Evolutionary conservation across 2,329 filamentous ascomycete genomes (phyloP), one percentile per base, ranked within the genome.

Genomic region (Chalara sp.): DNA sequence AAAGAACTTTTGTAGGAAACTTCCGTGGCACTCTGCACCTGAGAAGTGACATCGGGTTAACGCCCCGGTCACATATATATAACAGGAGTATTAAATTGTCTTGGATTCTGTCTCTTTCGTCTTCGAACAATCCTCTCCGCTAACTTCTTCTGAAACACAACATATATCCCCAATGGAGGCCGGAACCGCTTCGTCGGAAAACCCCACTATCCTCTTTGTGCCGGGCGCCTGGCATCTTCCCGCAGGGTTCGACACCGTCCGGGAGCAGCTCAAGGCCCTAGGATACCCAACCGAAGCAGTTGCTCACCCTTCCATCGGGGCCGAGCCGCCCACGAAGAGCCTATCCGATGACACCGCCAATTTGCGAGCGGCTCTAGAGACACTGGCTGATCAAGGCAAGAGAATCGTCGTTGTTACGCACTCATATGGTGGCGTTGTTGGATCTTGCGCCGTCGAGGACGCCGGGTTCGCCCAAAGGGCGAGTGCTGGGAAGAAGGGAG

Each of bases 401-500:
- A 64, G 71, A 13, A 62, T 72, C 5, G 50, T 72, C 1, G 56
- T 71, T 5, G 49, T 70, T 6, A 59, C 64, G 8, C 70, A 73
- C 46, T 70, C 67, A 12, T 72, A 70, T 60, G 64, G 67, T 5
- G 70, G 68, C 6, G 61, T 68, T 0, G 56, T 70, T 2, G 63
- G 60, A 3, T 49, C 47, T 13, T 48, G 48, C 37, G 54, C 58
- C n/a, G 52, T 53, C 7, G 49, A 58, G 28, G 56, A 46, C 5
- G 37, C 54, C 8, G 51, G 45, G 32, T 8, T 48, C 11, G 32
- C 32, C 1, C 29, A 47, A 37, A 44, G 52, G 10, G 32, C 30
- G 31, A 49, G 39, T 30, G 30, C 13, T 5, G 57, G 57, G 5
- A 55, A 54, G 41, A 39, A n/a, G 10, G 56, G 57, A 6, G 56